phyloP scores from a whole-genome alignment of 2,329 filamentous ascomycete genomes.

The Diaporthe amygdali region DNA sequence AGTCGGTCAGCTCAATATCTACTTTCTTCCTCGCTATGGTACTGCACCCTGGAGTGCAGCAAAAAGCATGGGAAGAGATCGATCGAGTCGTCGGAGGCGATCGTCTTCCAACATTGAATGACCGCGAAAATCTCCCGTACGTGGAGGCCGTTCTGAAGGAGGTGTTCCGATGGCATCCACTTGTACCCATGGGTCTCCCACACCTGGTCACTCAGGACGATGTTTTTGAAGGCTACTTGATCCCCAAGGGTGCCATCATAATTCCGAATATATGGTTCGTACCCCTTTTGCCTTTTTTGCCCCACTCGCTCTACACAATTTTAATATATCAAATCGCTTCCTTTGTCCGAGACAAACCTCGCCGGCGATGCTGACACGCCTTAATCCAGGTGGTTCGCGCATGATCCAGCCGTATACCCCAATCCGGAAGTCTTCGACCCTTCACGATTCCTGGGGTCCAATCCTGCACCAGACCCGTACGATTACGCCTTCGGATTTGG shows the following conservation, averaged over 20 bases:
- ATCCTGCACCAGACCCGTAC: conserved; percentile 14
- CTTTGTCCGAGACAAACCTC: background rate
- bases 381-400: conserved; percentile 30
- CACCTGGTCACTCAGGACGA: conserved; percentile 42
- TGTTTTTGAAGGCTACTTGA: conserved; percentile 31
- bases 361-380: background rate
- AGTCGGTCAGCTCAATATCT: conserved; percentile 39
- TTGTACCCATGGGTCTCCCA: conserved; percentile 42
- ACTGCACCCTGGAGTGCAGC: conserved; percentile 50
- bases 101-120: conserved; percentile 34
- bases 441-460: conserved; percentile 26
- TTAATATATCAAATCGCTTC: background rate
- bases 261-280: conserved; percentile 28
- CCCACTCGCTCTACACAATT: background rate
- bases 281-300: background rate
- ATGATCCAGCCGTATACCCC: conserved; percentile 21
- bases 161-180: conserved; percentile 36
- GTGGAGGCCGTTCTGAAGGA: conserved; percentile 38
- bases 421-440: conserved; percentile 24
- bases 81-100: conserved; percentile 32
- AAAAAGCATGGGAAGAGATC: conserved; percentile 29
- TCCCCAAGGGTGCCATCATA: conserved; percentile 33
- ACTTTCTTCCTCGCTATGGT: conserved; percentile 54
- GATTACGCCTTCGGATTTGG: conserved; percentile 26
- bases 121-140: conserved; percentile 36